Evolutionary conservation across 2,329 filamentous ascomycete species (phyloP).

Genomic region (Leptographium wingfieldii): DNA sequence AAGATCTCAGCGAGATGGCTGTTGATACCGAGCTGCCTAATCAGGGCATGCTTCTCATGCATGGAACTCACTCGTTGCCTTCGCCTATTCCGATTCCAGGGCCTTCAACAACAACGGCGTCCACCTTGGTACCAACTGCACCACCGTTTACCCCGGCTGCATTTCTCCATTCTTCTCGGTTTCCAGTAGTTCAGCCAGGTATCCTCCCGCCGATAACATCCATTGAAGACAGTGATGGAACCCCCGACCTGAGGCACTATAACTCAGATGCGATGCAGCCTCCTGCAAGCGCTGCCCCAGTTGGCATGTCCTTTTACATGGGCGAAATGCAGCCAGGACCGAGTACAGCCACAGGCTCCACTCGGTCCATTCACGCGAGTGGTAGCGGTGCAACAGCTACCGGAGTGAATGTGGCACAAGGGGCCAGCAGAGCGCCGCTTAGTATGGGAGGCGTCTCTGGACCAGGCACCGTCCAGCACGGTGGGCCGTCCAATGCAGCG

Average conservation of each 20-base stretch:
- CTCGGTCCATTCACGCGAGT: neutral
- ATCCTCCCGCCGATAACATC: neutral
- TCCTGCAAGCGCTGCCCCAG: neutral
- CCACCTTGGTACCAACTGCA: slow-evolving; percentile 1
- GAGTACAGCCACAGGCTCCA: neutral
- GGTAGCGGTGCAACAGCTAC: neutral
- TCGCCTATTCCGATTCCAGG: slow-evolving; percentile 1
- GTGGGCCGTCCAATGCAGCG: neutral
- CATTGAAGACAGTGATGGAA: neutral
- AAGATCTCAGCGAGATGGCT: slow-evolving; percentile 27
- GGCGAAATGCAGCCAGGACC: neutral
- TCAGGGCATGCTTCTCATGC: neutral
- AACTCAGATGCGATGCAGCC: neutral
- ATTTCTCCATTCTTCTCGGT: neutral
- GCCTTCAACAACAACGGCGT: neutral
- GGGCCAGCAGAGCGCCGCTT: neutral
- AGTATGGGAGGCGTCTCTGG: neutral
- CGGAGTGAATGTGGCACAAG: neutral
- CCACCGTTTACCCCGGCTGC: slow-evolving; percentile 1
- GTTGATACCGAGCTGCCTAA: slow-evolving; percentile 16
- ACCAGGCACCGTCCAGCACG: neutral
- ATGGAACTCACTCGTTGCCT: neutral
- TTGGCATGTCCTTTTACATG: neutral
- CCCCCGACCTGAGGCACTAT: neutral
- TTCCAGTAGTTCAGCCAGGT: neutral